Evolutionary conservation across 1,139 yeast species (phyloP), one percentile per base, ranked within the genome.

Genomic region (Kluyveromyces marxianus): DNA sequence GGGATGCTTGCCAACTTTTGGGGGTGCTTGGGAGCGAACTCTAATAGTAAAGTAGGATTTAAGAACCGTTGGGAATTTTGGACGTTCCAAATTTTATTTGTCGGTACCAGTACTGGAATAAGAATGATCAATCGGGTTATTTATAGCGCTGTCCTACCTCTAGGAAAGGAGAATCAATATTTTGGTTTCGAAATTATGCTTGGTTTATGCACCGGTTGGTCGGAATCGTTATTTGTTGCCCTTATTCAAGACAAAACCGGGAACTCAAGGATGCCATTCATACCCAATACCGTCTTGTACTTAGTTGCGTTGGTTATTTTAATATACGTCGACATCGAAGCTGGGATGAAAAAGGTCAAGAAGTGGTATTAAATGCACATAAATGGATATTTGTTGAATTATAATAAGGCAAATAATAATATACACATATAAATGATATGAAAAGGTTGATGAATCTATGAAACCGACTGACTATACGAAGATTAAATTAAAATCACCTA

Each of bases 201-300:
- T 33, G 75, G 76, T 0, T 67, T 71, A 8, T 68, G 74, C 4
- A 67, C 73, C 3, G 74, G 75, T 1, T 72, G 76, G 75, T 68
- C 70, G 40, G 75, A 74, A 4, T 56, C 60, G 4, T 60, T 72
- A 41, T 69, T 71, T 0, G 70, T 68, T 52, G 75, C 74, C 2
- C 52, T 65, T 2, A 70, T 72, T 35, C 75, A 71, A 50, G 74
- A 72, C 48, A 57, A 66, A 48, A 70, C 75, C 0, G 65, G 66
- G 2, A 69, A 70, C 44, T 68, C 66, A 29, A 55, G 74, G 24
- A 64, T 57, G 47, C 76, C 76, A 1, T 70, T 71, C 48, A 50
- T 71, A 21, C 71, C 75, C 4, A 72, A 71, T 48, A 47, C 67
- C 27, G 53, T 69, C 34, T 53, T 72, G 35, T 70, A 61, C 10